phyloP scores from a whole-genome alignment of 2,329 filamentous ascomycete genomes.

The Xylaria hypoxylon region DNA sequence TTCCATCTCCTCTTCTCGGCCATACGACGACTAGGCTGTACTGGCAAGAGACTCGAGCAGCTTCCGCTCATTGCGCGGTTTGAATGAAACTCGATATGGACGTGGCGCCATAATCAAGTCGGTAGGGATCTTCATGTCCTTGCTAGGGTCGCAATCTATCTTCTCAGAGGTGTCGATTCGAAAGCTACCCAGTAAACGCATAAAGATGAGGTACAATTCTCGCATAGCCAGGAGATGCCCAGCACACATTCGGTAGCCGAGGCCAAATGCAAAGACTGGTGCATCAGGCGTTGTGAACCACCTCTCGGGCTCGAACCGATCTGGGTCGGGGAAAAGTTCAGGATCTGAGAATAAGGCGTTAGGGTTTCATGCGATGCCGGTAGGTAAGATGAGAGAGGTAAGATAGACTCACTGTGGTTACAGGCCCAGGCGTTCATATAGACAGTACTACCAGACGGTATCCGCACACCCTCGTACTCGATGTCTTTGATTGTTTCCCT shows the following conservation, averaged over 20 bases:
- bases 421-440: conserved; percentile 69
- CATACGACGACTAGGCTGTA: background rate
- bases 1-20: background rate
- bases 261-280: conserved; percentile 46
- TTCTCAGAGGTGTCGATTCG: conserved; percentile 39
- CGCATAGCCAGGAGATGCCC: conserved; percentile 47
- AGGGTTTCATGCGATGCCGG: background rate
- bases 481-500: conserved; percentile 79
- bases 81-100: conserved; percentile 43
- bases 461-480: conserved; percentile 71
- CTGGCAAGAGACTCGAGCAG: conserved; percentile 33
- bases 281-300: conserved; percentile 47
- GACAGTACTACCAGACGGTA: conserved; percentile 81
- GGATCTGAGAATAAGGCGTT: conserved; percentile 37
- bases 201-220: conserved; percentile 49
- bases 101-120: conserved; percentile 48
- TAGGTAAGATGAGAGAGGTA: background rate
- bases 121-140: conserved; percentile 47
- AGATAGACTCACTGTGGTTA: conserved; percentile 43
- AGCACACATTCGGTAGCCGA: conserved; percentile 49
- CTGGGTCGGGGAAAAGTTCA: conserved; percentile 45
- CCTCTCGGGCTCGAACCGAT: conserved; percentile 44
- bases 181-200: conserved; percentile 47
- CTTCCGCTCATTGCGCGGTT: conserved; percentile 43
- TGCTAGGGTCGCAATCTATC: conserved; percentile 45